Evolutionary conservation across 257 asterid species (phyloP).

Genomic region (Nicotiana attenuata): DNA sequence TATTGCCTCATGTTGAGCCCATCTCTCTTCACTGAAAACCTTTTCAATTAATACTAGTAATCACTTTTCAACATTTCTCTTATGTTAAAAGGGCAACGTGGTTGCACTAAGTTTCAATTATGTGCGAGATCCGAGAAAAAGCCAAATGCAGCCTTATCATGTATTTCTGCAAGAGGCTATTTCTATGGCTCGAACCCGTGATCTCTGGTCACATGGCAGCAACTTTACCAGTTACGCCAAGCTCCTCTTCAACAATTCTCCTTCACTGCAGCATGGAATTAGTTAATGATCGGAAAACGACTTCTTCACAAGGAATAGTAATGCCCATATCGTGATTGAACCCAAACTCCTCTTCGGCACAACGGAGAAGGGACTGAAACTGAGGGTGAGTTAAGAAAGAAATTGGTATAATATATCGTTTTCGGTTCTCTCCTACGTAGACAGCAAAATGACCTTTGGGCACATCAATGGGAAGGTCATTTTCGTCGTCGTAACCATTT

Average conservation of each 20-base stretch:
- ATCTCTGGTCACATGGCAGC: fast-evolving
- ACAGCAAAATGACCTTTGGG: constrained; percentile 51
- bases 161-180: too few relatives aligned
- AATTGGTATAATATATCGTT: constrained; percentile 40
- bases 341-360: constrained; percentile 50
- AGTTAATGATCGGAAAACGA: constrained; percentile 40
- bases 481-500: constrained; percentile 24
- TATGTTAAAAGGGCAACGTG: too few relatives aligned
- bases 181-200: too few relatives aligned
- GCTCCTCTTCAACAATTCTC: not conserved
- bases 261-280: constrained; percentile 31
- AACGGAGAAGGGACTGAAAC: constrained; percentile 39
- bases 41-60: not conserved
- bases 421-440: constrained; percentile 39
- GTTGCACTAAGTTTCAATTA: too few relatives aligned
- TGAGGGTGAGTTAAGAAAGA: constrained; percentile 37
- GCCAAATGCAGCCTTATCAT: too few relatives aligned
- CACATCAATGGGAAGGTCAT: constrained; percentile 35
- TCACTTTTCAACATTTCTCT: not conserved
- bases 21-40: constrained; percentile 16
- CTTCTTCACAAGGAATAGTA: constrained; percentile 46
- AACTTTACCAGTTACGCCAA: too few relatives aligned
- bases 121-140: too few relatives aligned
- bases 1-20: constrained; percentile 22
- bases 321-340: constrained; percentile 46